These are phyloP conservation scores for Medicago ruthenica DNA, from an alignment of 306 rosid species.

Conservation along the genomic window DNA sequence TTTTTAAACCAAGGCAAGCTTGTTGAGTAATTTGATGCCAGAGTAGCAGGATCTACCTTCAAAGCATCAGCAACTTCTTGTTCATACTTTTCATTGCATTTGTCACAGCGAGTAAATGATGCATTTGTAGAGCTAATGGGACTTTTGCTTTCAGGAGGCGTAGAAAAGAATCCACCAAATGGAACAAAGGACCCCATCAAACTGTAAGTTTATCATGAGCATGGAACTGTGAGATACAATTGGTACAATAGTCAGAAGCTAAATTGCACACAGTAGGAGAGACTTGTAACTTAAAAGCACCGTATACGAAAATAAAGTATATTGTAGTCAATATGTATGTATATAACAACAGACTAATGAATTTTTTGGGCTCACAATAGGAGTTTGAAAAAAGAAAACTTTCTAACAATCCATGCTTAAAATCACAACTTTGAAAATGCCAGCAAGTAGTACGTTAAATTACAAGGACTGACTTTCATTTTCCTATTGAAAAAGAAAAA, in stretches of 20 bases:
- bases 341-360: not conserved
- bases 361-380: not conserved
- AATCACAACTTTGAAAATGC: not conserved
- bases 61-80: slow-evolving; percentile 70
- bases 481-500: not conserved
- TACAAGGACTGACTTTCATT: slow-evolving; percentile 9
- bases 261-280: slow-evolving; percentile 42
- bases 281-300: slow-evolving; percentile 33
- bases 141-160: slow-evolving; percentile 60
- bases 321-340: not conserved
- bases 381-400: not conserved
- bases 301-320: slow-evolving; percentile 23
- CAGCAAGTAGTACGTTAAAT: not conserved
- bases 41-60: slow-evolving; percentile 56
- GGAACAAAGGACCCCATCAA: slow-evolving; percentile 97
- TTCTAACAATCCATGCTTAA: slow-evolving; percentile 2
- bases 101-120: slow-evolving; percentile 61
- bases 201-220: slow-evolving; percentile 86
- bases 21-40: slow-evolving; percentile 50
- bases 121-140: slow-evolving; percentile 53
- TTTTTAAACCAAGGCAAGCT: slow-evolving; percentile 64
- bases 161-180: slow-evolving; percentile 87
- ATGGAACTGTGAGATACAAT: slow-evolving; percentile 75
- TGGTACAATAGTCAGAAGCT: slow-evolving; percentile 59
- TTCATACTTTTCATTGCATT: slow-evolving; percentile 78